Evolutionary conservation across 129 eudicot genomes (phyloP), one percentile per base, ranked within the genome.

Genomic region (Pulicaria dysenterica): DNA sequence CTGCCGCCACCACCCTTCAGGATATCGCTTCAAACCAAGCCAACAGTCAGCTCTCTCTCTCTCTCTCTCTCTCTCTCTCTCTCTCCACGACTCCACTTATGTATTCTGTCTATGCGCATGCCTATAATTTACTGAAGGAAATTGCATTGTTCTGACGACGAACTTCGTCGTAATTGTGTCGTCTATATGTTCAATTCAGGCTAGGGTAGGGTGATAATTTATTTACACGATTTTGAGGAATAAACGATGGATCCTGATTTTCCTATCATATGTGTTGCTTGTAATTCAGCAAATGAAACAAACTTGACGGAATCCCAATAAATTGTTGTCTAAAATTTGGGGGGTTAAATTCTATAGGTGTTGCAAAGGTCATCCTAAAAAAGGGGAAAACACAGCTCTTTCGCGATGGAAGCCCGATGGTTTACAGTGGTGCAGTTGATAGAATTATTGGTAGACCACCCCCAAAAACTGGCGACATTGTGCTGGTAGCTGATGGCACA

Each of bases 401-500:
- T 62, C 87, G 60, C 70, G 88, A 88, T 73, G 96, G 97, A 56
- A 87, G 96, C 69, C 97, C 98, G 15, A 94, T 90, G 96, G 97
- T 94, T 64, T 94, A 85, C 68, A 90, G 91, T 12, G 95, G 98
- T 55, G 97, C 98, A 19, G 89, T 94, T 66, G 98, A 90, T 70
- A 84, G 98, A 44, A 88, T 94, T 38, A 83, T 94, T 41, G 98
- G 96, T 43, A 86, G 89, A 66, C 98, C 98, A 13, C 96, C 96
- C 0, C 98, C 98, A 15, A 82, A 78, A 72, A 94, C 98, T 6
- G 96, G 97, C 4, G 98, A 94, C 14, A 67, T 82, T 54, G 98
- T 94, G 50, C 95, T 94, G 31, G 93, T 94, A 3, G 91, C 98
- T 67, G 98, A 94, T 65, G 98, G 97, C 19, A 64, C 97, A 8